phyloP scores from a whole-genome alignment of 495 filamentous ascomycete genomes.

The Hypoxylon cercidicola region DNA sequence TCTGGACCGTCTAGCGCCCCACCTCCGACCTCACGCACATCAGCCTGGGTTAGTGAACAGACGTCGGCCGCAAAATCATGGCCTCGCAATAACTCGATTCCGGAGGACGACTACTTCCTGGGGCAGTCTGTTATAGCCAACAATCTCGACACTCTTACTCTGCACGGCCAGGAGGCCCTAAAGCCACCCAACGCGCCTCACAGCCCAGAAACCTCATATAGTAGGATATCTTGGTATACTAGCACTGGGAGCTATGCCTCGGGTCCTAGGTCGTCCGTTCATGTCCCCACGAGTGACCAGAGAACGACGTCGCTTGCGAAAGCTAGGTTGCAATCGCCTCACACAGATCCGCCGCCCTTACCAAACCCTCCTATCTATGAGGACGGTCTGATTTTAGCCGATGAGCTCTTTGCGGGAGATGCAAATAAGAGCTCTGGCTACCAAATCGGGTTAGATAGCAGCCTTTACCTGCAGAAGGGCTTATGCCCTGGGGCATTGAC shows the following conservation, averaged over 20 bases:
- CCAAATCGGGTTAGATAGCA: conserved; percentile 40
- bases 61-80: conserved; percentile 32
- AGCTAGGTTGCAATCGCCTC: background rate
- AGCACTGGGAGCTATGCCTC: conserved; percentile 34
- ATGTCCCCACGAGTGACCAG: conserved; percentile 41
- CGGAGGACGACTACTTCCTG: conserved; percentile 31
- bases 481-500: conserved; percentile 33
- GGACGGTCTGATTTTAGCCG: conserved; percentile 34
- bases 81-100: conserved; percentile 35
- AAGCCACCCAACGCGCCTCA: conserved; percentile 15
- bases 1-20: conserved; percentile 12
- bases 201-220: conserved; percentile 28
- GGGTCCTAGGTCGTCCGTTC: conserved; percentile 27
- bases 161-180: conserved; percentile 23
- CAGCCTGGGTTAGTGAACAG: conserved; percentile 42
- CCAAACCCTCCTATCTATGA: conserved; percentile 24
- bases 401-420: conserved; percentile 24
- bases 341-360: conserved; percentile 7
- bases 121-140: conserved; percentile 29
- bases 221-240: conserved; percentile 38
- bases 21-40: conserved; percentile 31
- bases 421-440: conserved; percentile 27
- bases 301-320: conserved; percentile 37
- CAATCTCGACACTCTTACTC: conserved; percentile 34
- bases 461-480: conserved; percentile 34